These are phyloP conservation scores for Ceratobasidium papillatum DNA, from an alignment of 1,284 basidiomycete species.

Conservation along the genomic window DNA sequence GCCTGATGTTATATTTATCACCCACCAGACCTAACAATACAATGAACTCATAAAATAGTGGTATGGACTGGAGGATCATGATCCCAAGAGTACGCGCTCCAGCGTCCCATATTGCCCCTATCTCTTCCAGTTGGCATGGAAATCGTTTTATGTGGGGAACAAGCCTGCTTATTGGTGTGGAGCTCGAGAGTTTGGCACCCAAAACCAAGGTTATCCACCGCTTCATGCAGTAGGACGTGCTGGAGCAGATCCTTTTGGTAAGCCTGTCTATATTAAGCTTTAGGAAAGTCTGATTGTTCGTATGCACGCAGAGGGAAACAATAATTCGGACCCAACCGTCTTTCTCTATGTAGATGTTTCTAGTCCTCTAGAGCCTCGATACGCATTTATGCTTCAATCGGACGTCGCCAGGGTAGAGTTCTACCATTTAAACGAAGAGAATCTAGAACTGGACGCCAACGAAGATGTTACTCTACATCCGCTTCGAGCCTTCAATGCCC, in stretches of 20 bases:
- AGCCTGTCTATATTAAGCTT: no score
- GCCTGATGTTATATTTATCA: no score
- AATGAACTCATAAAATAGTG: no score
- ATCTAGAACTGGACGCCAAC: background rate
- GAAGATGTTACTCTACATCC: background rate
- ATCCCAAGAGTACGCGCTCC: no score
- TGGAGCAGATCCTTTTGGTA: no score
- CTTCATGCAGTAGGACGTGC: no score
- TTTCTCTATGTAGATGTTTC: constrained; percentile 5
- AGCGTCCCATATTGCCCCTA: background rate
- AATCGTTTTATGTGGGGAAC: constrained; percentile 15
- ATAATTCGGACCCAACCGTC: background rate
- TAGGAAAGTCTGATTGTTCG: no score
- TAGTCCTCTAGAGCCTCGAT: background rate
- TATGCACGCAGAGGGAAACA: background rate
- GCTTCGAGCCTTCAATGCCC: background rate
- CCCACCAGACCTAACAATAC: no score
- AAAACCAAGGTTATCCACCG: background rate
- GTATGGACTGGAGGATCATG: no score
- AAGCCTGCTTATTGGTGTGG: background rate
- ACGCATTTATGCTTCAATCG: background rate
- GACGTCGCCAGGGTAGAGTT: no score
- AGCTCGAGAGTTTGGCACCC: background rate
- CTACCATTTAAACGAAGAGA: no score
- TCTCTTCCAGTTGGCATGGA: background rate